Evolutionary conservation across 352 stramenopile genomes (phyloP).

Genomic region (Phytophthora lateralis): DNA sequence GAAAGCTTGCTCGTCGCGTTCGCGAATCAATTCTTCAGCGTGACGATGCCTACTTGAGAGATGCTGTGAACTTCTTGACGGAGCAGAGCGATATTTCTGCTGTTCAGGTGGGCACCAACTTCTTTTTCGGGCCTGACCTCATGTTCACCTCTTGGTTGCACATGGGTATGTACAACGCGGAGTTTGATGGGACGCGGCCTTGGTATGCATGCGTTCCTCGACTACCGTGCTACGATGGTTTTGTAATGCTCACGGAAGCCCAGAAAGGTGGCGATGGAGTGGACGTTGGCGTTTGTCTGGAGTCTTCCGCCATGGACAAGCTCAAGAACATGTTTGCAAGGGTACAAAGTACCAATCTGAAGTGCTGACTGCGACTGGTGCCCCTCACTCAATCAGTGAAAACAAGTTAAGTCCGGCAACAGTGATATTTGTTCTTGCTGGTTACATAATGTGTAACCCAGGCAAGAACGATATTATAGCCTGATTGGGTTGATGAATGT

Average conservation of each 20-base stretch:
- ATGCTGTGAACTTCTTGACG: conserved; percentile 56
- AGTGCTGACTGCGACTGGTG: no score
- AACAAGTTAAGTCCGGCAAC: no score
- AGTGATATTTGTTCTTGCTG: no score
- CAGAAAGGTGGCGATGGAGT: conserved; percentile 38
- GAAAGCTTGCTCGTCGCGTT: conserved; percentile 40
- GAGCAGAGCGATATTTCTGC: conserved; percentile 37
- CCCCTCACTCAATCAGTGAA: no score
- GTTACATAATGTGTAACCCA: no score
- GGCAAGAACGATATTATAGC: no score
- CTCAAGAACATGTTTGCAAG: conserved; percentile 38
- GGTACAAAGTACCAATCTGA: neutral
- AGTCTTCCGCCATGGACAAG: conserved; percentile 40
- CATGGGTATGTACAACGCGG: conserved; percentile 67
- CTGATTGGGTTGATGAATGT: neutral
- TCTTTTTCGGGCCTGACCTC: conserved; percentile 55
- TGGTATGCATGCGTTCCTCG: conserved; percentile 45
- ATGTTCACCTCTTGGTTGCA: conserved; percentile 68
- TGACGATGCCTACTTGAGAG: conserved; percentile 47
- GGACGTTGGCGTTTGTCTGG: conserved; percentile 54
- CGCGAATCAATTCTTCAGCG: conserved; percentile 46
- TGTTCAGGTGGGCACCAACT: conserved; percentile 48
- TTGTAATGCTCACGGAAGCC: conserved; percentile 55
- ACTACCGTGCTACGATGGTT: conserved; percentile 45
- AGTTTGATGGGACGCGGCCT: conserved; percentile 44